A percentile compares a stretch with the other conserved stretches of the same genome.
Evolutionary conservation across 1,139 yeast genomes (phyloP).

Genomic region (Magnusiomyces tetraspermus): DNA sequence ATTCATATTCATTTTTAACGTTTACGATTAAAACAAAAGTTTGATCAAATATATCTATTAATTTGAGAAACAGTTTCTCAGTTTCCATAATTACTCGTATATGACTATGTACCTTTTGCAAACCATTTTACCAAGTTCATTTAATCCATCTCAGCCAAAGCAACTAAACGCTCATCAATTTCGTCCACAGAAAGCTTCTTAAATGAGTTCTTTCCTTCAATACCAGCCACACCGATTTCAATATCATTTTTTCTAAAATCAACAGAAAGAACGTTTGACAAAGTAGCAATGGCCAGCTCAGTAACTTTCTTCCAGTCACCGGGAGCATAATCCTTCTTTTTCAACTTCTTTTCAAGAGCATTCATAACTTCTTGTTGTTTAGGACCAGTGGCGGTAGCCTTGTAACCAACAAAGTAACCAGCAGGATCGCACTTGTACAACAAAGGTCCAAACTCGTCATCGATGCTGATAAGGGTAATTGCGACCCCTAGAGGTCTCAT

Average conservation of each 20-base stretch:
- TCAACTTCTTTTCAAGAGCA: slow-evolving; percentile 81
- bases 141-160: slow-evolving; percentile 93
- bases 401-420: slow-evolving; percentile 84
- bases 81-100: too few species aligned
- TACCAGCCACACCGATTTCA: slow-evolving; percentile 84
- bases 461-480: slow-evolving; percentile 76
- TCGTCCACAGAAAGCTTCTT: slow-evolving; percentile 69
- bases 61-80: too few species aligned
- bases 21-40: too few species aligned
- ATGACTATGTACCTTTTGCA: too few species aligned
- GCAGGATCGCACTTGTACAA: slow-evolving; percentile 95
- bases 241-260: slow-evolving; percentile 90
- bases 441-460: slow-evolving; percentile 85
- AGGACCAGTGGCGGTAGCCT: slow-evolving; percentile 93
- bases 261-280: slow-evolving; percentile 79
- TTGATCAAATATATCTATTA: too few species aligned
- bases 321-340: slow-evolving; percentile 59
- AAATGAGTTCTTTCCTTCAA: slow-evolving; percentile 38
- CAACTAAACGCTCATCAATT: slow-evolving; percentile 84
- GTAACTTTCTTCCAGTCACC: slow-evolving; percentile 88
- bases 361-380: slow-evolving; percentile 95
- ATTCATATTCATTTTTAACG: too few species aligned
- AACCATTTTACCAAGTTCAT: not conserved
- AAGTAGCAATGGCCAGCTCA: slow-evolving; percentile 77
- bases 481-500: slow-evolving; percentile 97